Percentiles rank a stretch among this genome's conserved stretches.
Evolutionary conservation across 2,329 filamentous ascomycete species (phyloP).

Genomic region (Arthrocladium fulminans): DNA sequence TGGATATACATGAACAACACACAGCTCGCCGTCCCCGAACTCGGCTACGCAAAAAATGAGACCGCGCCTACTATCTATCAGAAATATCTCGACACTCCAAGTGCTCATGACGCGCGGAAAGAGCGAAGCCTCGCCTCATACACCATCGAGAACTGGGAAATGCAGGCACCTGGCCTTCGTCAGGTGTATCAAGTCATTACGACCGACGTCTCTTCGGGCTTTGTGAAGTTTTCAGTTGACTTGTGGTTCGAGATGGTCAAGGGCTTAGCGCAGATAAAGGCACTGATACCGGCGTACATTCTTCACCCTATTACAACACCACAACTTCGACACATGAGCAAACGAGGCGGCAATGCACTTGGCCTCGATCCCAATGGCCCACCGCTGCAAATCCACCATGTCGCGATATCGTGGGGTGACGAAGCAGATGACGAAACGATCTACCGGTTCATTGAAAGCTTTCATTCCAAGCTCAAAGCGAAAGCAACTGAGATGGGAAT

Average conservation of each 20-base stretch:
- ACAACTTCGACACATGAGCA: neutral
- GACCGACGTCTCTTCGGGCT: neutral
- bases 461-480: neutral
- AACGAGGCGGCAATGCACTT: neutral
- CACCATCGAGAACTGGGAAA: neutral
- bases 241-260: neutral
- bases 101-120: neutral
- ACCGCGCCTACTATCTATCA: neutral
- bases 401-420: neutral
- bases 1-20: neutral
- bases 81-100: neutral
- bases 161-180: too few species aligned
- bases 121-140: neutral
- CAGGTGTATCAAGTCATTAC: neutral
- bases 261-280: neutral
- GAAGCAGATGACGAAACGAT: neutral
- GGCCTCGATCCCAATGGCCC: neutral
- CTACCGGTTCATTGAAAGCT: neutral
- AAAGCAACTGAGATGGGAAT: neutral
- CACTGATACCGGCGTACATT: neutral
- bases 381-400: neutral
- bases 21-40: neutral
- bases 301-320: neutral
- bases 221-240: neutral
- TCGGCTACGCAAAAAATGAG: neutral